Evolutionary conservation across 1,139 yeast genomes (phyloP), one percentile per base, ranked within the genome.

Genomic region (Blastobotrys petasosporus): DNA sequence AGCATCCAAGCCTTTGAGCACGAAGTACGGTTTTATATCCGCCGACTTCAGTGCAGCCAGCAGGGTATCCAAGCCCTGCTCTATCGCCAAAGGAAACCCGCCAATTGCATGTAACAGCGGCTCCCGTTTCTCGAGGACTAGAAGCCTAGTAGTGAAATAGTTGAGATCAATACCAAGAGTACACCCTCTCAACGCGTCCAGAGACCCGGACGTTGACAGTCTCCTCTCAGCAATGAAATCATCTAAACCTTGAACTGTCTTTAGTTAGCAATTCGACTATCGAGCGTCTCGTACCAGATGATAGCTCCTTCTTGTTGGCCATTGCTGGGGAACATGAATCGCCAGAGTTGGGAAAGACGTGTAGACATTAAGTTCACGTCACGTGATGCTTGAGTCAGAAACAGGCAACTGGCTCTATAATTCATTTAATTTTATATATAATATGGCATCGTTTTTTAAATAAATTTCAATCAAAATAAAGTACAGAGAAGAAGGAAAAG

Each of bases 131-230:
- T 70, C 72, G 5, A 82, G 74, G 11, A 48, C 51, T 51, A 84
- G 67, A 40, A 84, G 71, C 48, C 86, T 68, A 33, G 82, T 70
- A 41, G 85, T 67, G 58, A 86, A 86, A 61, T 86, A 88, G 54
- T 81, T 85, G 16, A 83, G 94, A 61, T 88, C 96, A 41, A 88
- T 84, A 45, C 96, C 97, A 44, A 88, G 67, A 12, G 83, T 77
- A 36, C 90, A 76, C 58, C 82, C 80, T 52, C 74, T 77, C 52
- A 88, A 70, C 8, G 79, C 68, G 35, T 83, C 85, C 54, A 87
- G 71, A 11, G 92, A 80, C 54, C 79, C 69, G 17, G 80, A 71
- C 49, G 76, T 74, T 41, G 80, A 82, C 48, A 83, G 67, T 51
- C 82, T 77, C 50, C 85, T 75, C 57, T 86, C 95, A 56, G 80